phyloP scores from a whole-genome alignment of 306 rosid species.

The Lagenaria siceraria region DNA sequence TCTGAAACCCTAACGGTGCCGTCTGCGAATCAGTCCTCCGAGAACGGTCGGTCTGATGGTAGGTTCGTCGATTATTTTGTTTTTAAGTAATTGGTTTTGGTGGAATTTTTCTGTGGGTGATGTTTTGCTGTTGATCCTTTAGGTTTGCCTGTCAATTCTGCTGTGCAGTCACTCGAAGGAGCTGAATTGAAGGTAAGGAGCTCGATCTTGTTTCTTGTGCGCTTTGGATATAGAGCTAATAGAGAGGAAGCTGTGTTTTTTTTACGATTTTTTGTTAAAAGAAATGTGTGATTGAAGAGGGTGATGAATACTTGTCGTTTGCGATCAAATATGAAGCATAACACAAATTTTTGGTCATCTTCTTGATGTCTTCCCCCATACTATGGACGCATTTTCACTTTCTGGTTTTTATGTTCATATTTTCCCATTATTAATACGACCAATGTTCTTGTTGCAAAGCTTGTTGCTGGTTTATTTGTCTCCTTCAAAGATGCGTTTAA shows the following conservation, averaged over 20 bases:
- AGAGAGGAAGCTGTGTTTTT: background rate
- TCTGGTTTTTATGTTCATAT: background rate
- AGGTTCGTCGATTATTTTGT: background rate
- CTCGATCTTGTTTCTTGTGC: slow-evolving; percentile 2
- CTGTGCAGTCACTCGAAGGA: slow-evolving; percentile 19
- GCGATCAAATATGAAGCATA: background rate
- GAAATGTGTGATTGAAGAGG: background rate
- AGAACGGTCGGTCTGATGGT: slow-evolving; percentile 33
- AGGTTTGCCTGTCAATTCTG: slow-evolving; percentile 35
- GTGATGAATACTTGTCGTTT: background rate
- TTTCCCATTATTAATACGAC: background rate
- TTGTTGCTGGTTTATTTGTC: background rate
- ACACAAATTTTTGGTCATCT: background rate
- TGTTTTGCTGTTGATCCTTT: slow-evolving; percentile 16
- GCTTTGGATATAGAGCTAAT: background rate
- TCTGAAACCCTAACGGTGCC: slow-evolving; percentile 55
- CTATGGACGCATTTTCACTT: background rate
- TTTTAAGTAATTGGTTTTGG: background rate
- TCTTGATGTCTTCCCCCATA: background rate
- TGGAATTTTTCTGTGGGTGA: slow-evolving; percentile 7
- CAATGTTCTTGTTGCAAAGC: background rate
- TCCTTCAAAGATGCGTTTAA: background rate
- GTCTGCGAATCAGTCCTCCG: slow-evolving; percentile 14
- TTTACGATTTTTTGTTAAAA: background rate
- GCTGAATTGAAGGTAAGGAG: slow-evolving; percentile 47